Evolutionary conservation across 148 eudicot genomes (phyloP).

Genomic region (Chenopodium suecicum): DNA sequence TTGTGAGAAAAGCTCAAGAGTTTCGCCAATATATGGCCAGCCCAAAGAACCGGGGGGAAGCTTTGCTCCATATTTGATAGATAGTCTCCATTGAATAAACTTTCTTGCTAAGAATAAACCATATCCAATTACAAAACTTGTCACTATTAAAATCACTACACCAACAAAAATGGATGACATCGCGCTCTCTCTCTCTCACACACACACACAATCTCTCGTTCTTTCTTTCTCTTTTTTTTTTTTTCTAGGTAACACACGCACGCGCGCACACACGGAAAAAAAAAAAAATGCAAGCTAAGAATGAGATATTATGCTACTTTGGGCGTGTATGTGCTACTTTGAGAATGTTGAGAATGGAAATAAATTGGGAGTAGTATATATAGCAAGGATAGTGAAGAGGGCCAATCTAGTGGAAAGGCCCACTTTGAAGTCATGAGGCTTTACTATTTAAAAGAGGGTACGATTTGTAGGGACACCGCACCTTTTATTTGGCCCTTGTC

Average conservation of each 20-base stretch:
- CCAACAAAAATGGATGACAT: conserved; percentile 14
- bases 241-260: no score
- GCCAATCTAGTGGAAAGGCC: not conserved
- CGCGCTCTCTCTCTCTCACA: conserved; percentile 37
- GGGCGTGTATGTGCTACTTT: not conserved
- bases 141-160: not conserved
- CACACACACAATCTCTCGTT: not conserved
- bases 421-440: not conserved
- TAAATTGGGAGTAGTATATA: not conserved
- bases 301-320: not conserved
- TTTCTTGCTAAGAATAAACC: not conserved
- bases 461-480: not conserved
- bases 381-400: not conserved
- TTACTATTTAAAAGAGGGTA: not conserved
- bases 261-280: not conserved
- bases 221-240: no score
- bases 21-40: conserved; percentile 83
- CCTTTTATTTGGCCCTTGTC: not conserved
- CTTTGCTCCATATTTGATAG: conserved; percentile 32
- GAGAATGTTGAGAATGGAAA: not conserved
- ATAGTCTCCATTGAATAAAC: conserved; percentile 16
- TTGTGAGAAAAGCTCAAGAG: conserved; percentile 73
- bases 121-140: not conserved
- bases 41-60: conserved; percentile 93
- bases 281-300: not conserved